phyloP scores from a whole-genome alignment of 129 eudicot species.

The Flaveria linearis region DNA sequence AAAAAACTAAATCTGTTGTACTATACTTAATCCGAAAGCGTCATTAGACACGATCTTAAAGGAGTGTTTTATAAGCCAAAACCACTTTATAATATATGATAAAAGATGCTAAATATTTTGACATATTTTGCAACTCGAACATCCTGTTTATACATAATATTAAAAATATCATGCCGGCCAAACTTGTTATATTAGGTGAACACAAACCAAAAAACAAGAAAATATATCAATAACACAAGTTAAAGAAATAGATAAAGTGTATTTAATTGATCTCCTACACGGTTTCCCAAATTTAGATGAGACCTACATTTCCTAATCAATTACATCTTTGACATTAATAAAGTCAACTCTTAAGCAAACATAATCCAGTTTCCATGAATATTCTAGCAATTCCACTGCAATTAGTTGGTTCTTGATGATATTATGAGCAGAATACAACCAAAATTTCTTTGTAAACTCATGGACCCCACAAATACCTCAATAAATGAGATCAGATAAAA shows the following conservation, averaged over 20 bases:
- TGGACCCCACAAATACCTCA: not conserved
- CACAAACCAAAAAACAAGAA: constrained; percentile 5
- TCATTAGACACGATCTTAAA: too few species aligned
- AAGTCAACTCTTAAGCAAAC: constrained; percentile 30
- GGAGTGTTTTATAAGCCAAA: not conserved
- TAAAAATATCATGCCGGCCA: not conserved
- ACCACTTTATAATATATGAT: not conserved
- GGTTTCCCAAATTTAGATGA: constrained; percentile 26
- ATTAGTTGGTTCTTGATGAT: constrained; percentile 18
- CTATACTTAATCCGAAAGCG: too few species aligned
- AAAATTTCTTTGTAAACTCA: not conserved
- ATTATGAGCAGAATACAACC: not conserved
- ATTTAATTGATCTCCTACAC: constrained; percentile 10
- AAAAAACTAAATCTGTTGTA: too few species aligned
- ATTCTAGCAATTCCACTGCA: constrained; percentile 20
- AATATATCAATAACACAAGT: not conserved
- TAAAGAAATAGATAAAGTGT: not conserved
- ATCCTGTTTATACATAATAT: not conserved
- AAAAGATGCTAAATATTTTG: not conserved
- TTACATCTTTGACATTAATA: constrained; percentile 21
- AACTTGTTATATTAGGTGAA: constrained; percentile 11
- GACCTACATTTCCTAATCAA: constrained; percentile 28
- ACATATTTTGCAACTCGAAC: too few species aligned
- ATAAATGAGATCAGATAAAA: not conserved
- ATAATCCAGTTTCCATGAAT: constrained; percentile 15